phyloP scores from a whole-genome alignment of 345 rosid species.

The Eucalyptus erythrocorys region DNA sequence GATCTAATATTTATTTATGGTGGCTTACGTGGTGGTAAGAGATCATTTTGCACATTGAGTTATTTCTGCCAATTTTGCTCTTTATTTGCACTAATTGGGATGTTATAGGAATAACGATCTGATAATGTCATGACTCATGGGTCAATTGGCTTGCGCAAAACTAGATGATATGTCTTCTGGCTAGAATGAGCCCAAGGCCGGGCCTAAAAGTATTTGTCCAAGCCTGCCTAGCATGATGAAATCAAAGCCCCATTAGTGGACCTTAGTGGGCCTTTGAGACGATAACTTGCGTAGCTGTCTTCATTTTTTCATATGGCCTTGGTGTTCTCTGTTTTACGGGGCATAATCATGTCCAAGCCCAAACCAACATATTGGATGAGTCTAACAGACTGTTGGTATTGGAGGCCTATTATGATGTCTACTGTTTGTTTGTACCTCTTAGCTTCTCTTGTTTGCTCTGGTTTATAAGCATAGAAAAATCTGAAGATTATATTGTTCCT shows the following conservation, averaged over 20 bases:
- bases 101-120: background rate
- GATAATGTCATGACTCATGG: background rate
- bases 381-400: background rate
- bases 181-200: background rate
- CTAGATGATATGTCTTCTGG: background rate
- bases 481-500: background rate
- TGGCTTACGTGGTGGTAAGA: slow-evolving; percentile 97
- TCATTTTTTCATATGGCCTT: background rate
- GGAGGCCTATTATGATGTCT: background rate
- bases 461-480: background rate
- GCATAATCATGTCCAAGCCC: background rate
- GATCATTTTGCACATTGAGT: background rate
- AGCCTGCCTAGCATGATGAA: background rate
- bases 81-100: background rate
- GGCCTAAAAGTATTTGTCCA: background rate
- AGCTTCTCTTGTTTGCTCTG: background rate
- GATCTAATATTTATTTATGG: slow-evolving; percentile 94
- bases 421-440: background rate
- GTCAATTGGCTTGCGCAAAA: background rate
- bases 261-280: background rate
- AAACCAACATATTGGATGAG: background rate
- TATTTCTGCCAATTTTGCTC: background rate
- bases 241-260: background rate
- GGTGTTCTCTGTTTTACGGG: background rate
- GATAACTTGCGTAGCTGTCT: background rate